Conservation (phyloP, 768 basidiomycete genomes). For the Scleroderma citrinum region DNA sequence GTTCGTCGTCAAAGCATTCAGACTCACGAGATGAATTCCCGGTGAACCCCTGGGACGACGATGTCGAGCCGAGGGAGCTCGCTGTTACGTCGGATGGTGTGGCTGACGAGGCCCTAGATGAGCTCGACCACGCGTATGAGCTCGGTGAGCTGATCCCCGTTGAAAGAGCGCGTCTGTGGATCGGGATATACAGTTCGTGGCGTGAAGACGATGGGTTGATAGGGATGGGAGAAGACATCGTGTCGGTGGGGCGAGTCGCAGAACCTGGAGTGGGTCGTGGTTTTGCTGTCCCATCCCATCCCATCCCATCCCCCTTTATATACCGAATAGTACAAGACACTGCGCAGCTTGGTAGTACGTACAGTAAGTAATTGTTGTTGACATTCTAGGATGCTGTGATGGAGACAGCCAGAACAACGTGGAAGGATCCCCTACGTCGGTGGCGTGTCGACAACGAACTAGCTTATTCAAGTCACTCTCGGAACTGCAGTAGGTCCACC, state of each 20-base stretch:
- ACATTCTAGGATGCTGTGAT: neutral
- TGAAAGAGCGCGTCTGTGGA: conserved; percentile 31
- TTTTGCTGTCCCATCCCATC: too few relatives aligned
- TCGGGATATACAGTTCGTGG: conserved; percentile 32
- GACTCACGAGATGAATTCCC: conserved; percentile 4
- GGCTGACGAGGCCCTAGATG: conserved; percentile 12
- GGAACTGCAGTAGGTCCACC: too few relatives aligned
- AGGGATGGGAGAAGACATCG: conserved; percentile 24
- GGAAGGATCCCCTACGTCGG: neutral
- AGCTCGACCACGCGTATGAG: conserved; percentile 13
- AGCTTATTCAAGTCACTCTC: too few relatives aligned
- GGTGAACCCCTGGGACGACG: neutral
- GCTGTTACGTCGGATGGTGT: conserved; percentile 7
- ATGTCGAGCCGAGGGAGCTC: conserved; percentile 3
- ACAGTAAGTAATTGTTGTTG: too few relatives aligned
- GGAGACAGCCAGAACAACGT: neutral
- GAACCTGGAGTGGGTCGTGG: neutral
- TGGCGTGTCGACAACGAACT: too few relatives aligned
- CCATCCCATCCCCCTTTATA: too few relatives aligned
- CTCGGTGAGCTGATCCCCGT: conserved; percentile 1
- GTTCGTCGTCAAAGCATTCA: neutral
- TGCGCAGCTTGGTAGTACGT: too few relatives aligned
- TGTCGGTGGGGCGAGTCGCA: conserved; percentile 1
- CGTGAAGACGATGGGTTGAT: conserved; percentile 13
- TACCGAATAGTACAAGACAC: too few relatives aligned